These are phyloP conservation scores for Allantophomopsis cytisporea DNA, from an alignment of 2,329 filamentous ascomycete genomes.

Conservation along the genomic window DNA sequence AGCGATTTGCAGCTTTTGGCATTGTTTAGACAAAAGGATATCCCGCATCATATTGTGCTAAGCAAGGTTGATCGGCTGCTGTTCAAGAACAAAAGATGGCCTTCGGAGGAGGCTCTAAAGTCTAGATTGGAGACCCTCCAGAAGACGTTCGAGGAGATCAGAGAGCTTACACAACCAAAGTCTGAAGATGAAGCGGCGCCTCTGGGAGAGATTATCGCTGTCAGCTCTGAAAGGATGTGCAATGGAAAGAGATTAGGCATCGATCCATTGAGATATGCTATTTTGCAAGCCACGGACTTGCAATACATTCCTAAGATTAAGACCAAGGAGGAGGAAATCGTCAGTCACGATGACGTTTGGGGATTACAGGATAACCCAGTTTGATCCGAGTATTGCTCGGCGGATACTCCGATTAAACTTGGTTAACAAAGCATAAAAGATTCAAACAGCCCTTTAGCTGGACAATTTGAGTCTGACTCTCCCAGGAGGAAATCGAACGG, in stretches of 20 bases:
- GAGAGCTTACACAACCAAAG: constrained; percentile 26
- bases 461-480: no score
- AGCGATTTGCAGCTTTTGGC: constrained; percentile 42
- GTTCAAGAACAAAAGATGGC: constrained; percentile 15
- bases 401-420: no score
- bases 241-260: constrained; percentile 39
- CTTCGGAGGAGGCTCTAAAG: constrained; percentile 18
- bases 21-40: constrained; percentile 37
- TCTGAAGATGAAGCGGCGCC: constrained; percentile 23
- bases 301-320: constrained; percentile 27
- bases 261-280: constrained; percentile 47
- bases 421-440: no score
- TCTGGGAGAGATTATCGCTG: constrained; percentile 46
- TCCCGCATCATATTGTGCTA: constrained; percentile 53
- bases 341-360: constrained; percentile 13
- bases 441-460: neutral
- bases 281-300: constrained; percentile 46
- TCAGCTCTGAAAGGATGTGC: constrained; percentile 34
- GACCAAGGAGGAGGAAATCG: constrained; percentile 16
- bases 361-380: no score
- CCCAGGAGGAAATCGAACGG: no score
- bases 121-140: constrained; percentile 22
- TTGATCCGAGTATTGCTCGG: no score
- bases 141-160: constrained; percentile 22
- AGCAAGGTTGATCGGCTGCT: constrained; percentile 50